Percentiles rank a stretch among this genome's conserved stretches.
These are phyloP conservation scores for Blepharisma stoltei DNA, from an alignment of 73 alveolate species.

Conservation along the genomic window DNA sequence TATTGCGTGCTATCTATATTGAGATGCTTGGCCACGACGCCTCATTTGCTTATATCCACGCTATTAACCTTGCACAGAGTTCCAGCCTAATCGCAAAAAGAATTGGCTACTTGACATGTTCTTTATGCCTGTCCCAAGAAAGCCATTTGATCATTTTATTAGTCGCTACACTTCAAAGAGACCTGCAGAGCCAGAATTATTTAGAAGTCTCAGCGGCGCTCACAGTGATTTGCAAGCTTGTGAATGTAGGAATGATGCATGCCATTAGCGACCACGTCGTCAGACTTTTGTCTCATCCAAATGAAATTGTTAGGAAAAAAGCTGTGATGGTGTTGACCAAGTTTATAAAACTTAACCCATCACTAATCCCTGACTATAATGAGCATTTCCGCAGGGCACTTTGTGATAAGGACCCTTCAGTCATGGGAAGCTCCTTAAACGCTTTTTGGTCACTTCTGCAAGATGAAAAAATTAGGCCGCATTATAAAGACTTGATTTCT, in stretches of 20 bases:
- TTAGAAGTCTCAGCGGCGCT: constrained; percentile 91
- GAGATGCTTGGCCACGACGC: constrained; percentile 99
- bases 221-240: constrained; percentile 74
- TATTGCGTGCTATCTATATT: constrained; percentile 95
- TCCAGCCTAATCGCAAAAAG: background rate
- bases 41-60: constrained; percentile 96
- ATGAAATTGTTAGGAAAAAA: constrained; percentile 94
- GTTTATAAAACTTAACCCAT: constrained; percentile 21
- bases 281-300: constrained; percentile 80
- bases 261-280: constrained; percentile 85
- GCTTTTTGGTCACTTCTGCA: constrained; percentile 49
- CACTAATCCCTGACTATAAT: constrained; percentile 27
- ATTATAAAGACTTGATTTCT: constrained; percentile 86
- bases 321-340: constrained; percentile 19
- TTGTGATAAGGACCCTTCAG: constrained; percentile 87
- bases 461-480: constrained; percentile 60
- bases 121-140: constrained; percentile 78
- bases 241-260: constrained; percentile 78
- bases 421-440: constrained; percentile 81
- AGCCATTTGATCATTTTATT: constrained; percentile 86
- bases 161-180: constrained; percentile 95
- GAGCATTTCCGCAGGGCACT: constrained; percentile 63
- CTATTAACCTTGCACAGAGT: constrained; percentile 95
- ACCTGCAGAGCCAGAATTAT: constrained; percentile 82
- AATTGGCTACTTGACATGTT: constrained; percentile 94